These are phyloP conservation scores for Alternaria ventricosa DNA, from an alignment of 2,329 filamentous ascomycete genomes.

Conservation along the genomic window DNA sequence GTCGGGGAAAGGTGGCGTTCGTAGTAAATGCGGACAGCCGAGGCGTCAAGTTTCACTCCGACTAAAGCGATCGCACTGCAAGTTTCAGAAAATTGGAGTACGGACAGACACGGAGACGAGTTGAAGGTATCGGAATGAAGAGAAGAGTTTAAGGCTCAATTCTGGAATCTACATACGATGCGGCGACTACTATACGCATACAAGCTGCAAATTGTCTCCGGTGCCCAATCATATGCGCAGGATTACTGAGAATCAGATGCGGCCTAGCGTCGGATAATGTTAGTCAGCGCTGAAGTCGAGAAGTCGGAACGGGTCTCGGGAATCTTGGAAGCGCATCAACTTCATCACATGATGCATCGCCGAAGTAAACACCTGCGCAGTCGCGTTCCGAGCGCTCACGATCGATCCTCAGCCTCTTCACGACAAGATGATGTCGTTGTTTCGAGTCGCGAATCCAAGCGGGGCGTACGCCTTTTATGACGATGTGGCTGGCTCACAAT, in stretches of 20 bases:
- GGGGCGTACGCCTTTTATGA: neutral
- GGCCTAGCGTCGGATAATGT: slow-evolving; percentile 1
- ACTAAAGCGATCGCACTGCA: neutral
- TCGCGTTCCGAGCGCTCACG: neutral
- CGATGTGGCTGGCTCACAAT: neutral
- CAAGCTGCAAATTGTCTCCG: slow-evolving; percentile 12
- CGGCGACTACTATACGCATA: slow-evolving; percentile 3
- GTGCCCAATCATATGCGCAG: slow-evolving; percentile 9
- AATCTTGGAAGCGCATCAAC: neutral
- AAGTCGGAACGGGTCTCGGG: neutral
- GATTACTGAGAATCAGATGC: slow-evolving; percentile 15
- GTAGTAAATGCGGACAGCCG: slow-evolving; percentile 12
- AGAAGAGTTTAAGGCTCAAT: neutral
- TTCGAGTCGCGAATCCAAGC: neutral
- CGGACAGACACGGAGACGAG: neutral
- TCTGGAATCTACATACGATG: neutral
- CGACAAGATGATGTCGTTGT: neutral
- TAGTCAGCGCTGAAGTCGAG: neutral
- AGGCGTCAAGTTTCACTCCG: slow-evolving; percentile 10
- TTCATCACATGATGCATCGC: neutral
- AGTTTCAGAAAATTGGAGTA: neutral
- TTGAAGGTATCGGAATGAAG: neutral
- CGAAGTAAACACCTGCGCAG: neutral
- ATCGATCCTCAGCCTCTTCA: neutral
- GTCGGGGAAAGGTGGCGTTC: slow-evolving; percentile 14